A percentile compares a stretch with the other conserved stretches of the same genome.
Conservation (phyloP, 768 basidiomycete genomes). For the Boletus fagicola region DNA sequence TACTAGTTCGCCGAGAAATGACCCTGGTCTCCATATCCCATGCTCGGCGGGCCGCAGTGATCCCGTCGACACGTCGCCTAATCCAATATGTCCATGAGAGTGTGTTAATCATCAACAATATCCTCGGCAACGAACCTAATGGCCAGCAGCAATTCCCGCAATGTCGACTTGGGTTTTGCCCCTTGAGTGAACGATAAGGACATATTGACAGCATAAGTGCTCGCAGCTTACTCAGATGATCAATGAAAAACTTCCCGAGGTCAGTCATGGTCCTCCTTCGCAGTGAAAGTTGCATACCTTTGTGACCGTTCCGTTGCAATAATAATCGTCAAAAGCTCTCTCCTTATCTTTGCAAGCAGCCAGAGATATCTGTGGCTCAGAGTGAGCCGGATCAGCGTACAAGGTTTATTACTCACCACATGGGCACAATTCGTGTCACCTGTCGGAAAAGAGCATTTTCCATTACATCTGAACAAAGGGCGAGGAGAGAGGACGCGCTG, state of each 20-base stretch:
- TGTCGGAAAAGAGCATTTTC: slow-evolving; percentile 9
- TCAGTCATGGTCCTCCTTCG: slow-evolving; percentile 1
- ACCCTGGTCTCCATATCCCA: slow-evolving; percentile 1
- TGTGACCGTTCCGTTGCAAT: slow-evolving; percentile 20
- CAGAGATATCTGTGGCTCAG: slow-evolving; percentile 21
- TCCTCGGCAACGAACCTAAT: slow-evolving; percentile 22
- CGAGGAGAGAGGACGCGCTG: slow-evolving; percentile 24
- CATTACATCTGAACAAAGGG: slow-evolving; percentile 18
- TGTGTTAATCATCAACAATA: background rate
- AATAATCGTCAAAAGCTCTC: slow-evolving; percentile 20
- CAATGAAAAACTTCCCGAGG: slow-evolving; percentile 27
- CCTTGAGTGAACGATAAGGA: slow-evolving; percentile 13
- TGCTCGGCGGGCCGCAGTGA: slow-evolving; percentile 17
- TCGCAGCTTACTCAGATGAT: slow-evolving; percentile 25
- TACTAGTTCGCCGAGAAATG: slow-evolving; percentile 13
- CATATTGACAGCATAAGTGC: background rate
- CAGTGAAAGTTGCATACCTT: slow-evolving; percentile 3
- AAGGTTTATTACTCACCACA: slow-evolving; percentile 20
- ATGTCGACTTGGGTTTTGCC: slow-evolving; percentile 22
- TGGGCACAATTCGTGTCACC: slow-evolving; percentile 13
- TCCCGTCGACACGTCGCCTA: slow-evolving; percentile 19
- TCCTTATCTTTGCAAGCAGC: slow-evolving; percentile 32
- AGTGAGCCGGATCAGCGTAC: background rate
- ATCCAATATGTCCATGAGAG: background rate
- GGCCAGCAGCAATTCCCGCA: slow-evolving; percentile 19